Evolutionary conservation across 129 eudicot genomes (phyloP), one percentile per base, ranked within the genome.

Genomic region (Scalesia atractyloides): DNA sequence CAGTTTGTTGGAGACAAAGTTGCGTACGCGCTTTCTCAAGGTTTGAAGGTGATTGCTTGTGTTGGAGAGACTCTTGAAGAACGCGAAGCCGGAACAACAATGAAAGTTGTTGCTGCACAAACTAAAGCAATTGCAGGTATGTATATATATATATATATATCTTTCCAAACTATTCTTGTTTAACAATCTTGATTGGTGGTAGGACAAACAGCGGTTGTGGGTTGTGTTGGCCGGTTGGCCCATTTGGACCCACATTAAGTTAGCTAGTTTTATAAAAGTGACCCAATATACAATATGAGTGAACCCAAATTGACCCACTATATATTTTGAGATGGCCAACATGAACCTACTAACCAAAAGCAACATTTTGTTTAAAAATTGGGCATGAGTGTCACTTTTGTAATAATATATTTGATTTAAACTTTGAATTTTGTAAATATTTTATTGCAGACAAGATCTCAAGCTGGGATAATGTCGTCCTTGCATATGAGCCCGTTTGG

Each of bases 401-500:
- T 0, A 19, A 17, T 53, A 18, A 53, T 19, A 54, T 2, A 18
- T 18, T 11, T 5, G 26, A 53, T 1, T 53, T 1, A 57, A 57
- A 57, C 10, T 57, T 20, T 57, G 63, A 70, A 36, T 19, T 69
- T 57, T 71, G 47, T 73, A 30, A 26, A 4, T 69, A 20, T 49
- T 68, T 47, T 72, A 1, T 78, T 72, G 83, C 85, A 88, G 88
- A 88, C 4, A 26, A 64, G 73, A 78, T 85, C 33, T 20, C 79
- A 59, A 48, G 76, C 70, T 85, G 95, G 95, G 82, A 82, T 49
- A 85, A 83, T 49, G 82, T 85, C 70, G 88, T 88, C 64, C 33
- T 88, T 51, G 95, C 90, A 16, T 85, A 83, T 65, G 95, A 88
- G 76, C 95, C 90, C 13, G 90, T 88, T 65, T 88, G 90, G 95